phyloP scores from a whole-genome alignment of 2,329 filamentous ascomycete species.

The Fusarium foetens region DNA sequence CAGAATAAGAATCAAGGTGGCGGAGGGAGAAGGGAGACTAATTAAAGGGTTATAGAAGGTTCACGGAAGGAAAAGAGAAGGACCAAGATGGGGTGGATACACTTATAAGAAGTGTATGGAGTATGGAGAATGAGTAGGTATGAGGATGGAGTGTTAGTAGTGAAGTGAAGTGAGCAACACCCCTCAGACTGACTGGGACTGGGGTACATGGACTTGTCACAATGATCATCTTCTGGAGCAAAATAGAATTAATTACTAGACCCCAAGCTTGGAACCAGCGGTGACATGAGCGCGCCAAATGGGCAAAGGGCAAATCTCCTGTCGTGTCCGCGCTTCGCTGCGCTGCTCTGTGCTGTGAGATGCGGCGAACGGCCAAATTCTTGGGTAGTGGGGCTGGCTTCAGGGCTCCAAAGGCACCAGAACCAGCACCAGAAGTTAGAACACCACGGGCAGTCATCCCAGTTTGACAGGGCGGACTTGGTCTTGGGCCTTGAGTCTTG shows the following conservation, averaged over 20 bases:
- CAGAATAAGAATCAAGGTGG: constrained; percentile 20
- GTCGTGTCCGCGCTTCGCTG: constrained; percentile 17
- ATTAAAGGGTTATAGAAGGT: constrained; percentile 43
- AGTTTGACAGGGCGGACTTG: constrained; percentile 46
- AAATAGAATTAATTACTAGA: constrained; percentile 42
- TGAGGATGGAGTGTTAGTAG: constrained; percentile 31
- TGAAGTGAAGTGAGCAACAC: constrained; percentile 33
- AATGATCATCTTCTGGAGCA: constrained; percentile 40
- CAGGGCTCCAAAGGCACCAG: constrained; percentile 37
- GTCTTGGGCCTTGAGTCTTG: constrained; percentile 23
- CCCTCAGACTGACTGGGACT: constrained; percentile 37
- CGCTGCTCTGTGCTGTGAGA: constrained; percentile 18
- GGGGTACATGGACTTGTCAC: constrained; percentile 41
- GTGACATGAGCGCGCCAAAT: constrained; percentile 46
- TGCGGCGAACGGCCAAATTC: constrained; percentile 46
- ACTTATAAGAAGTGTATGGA: constrained; percentile 45
- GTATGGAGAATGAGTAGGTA: constrained; percentile 1
- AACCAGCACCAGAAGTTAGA: neutral
- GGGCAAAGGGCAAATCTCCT: constrained; percentile 44
- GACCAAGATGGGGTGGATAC: constrained; percentile 48
- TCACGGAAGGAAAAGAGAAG: constrained; percentile 43
- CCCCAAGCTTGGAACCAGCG: constrained; percentile 49
- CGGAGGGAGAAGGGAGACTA: constrained; percentile 37
- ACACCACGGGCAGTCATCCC: constrained; percentile 31
- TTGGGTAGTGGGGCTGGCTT: constrained; percentile 41